Percentiles rank a stretch among this genome's conserved stretches.
Evolutionary conservation across 164 flowering plant species (phyloP).

Genomic region (Aristolochia contorta): DNA sequence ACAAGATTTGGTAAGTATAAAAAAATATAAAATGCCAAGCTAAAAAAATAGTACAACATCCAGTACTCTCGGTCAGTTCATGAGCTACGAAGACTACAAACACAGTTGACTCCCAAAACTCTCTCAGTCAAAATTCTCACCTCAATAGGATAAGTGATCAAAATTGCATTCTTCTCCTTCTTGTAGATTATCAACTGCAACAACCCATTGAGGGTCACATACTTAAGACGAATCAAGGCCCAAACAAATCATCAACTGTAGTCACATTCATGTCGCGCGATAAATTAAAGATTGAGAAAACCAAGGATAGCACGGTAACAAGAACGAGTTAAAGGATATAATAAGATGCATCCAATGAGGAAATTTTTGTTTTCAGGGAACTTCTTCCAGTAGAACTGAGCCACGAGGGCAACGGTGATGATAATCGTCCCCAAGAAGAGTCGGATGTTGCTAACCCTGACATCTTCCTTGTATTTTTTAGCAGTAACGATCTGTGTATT

Average conservation of each 20-base stretch:
- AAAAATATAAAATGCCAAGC: too few species aligned
- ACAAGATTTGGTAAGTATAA: too few species aligned
- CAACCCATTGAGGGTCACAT: constrained; percentile 49
- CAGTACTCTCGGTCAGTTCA: too few species aligned
- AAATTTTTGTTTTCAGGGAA: constrained; percentile 77
- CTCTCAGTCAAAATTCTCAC: constrained; percentile 25
- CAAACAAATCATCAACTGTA: constrained; percentile 10
- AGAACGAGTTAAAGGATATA: constrained; percentile 56
- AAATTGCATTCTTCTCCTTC: constrained; percentile 81
- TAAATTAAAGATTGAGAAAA: too few species aligned
- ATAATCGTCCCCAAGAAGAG: constrained; percentile 57
- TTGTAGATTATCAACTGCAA: constrained; percentile 70
- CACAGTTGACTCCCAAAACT: background rate
- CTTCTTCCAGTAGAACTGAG: constrained; percentile 89
- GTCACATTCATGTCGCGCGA: background rate
- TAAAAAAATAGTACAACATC: too few species aligned
- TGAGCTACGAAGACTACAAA: too few species aligned
- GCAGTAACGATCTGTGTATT: constrained; percentile 52
- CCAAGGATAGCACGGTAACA: too few species aligned
- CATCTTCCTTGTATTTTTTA: constrained; percentile 71
- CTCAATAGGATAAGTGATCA: constrained; percentile 71
- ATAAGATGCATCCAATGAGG: constrained; percentile 68
- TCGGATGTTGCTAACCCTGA: constrained; percentile 66
- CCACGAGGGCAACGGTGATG: constrained; percentile 66
- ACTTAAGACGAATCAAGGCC: constrained; percentile 62